Percentiles rank a stretch among this genome's conserved stretches.
Evolutionary conservation across 805 yeast species (phyloP).

Genomic region (Suhomyces sp.): DNA sequence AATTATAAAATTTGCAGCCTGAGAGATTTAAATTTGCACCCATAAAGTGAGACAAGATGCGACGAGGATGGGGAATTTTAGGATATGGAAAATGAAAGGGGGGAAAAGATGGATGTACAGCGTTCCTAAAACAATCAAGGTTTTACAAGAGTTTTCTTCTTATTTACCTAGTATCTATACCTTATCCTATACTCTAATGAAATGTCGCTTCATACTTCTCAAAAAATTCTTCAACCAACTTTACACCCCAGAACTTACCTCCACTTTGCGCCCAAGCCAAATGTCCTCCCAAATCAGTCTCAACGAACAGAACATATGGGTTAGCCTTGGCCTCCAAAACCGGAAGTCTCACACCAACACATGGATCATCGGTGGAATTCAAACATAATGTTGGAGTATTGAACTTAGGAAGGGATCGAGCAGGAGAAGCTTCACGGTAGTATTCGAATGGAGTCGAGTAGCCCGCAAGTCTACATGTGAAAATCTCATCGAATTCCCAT

Average conservation of each 20-base stretch:
- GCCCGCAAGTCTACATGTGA: slow-evolving; percentile 68
- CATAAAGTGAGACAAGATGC: too few species aligned
- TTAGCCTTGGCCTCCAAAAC: slow-evolving; percentile 47
- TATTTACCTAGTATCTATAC: not conserved
- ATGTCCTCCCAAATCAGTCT: slow-evolving; percentile 76
- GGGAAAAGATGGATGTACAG: too few species aligned
- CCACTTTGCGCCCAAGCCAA: slow-evolving; percentile 69
- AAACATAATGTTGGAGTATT: slow-evolving; percentile 64
- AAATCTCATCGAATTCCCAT: slow-evolving; percentile 59
- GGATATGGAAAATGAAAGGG: too few species aligned
- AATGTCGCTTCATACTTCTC: slow-evolving; percentile 16
- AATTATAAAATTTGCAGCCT: too few species aligned
- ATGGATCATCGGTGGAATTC: slow-evolving; percentile 75
- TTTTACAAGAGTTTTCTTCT: too few species aligned
- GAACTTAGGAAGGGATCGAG: slow-evolving; percentile 48
- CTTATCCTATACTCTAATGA: not conserved
- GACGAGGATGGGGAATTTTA: too few species aligned
- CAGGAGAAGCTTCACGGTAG: slow-evolving; percentile 62
- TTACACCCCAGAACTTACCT: slow-evolving; percentile 63
- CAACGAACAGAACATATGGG: slow-evolving; percentile 58
- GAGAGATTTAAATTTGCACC: too few species aligned
- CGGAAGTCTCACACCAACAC: slow-evolving; percentile 60
- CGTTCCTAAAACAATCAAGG: too few species aligned
- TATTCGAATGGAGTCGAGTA: slow-evolving; percentile 63
- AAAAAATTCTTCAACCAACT: slow-evolving; percentile 36